phyloP scores from a whole-genome alignment of 2,329 filamentous ascomycete genomes.

The Neonectria magnoliae region DNA sequence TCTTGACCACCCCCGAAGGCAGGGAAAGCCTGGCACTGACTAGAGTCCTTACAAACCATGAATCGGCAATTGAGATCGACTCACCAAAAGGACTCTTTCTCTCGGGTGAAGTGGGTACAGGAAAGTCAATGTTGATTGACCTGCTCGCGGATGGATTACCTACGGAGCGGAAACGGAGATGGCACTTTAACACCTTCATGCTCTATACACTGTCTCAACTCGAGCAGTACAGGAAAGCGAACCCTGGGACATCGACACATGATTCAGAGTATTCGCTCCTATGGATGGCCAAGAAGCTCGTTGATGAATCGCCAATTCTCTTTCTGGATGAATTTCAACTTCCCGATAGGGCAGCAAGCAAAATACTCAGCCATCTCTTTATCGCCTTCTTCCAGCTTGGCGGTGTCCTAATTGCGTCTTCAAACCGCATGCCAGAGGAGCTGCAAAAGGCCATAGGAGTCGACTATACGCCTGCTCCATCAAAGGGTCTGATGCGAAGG shows the following conservation, averaged over 20 bases:
- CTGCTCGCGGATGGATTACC: conserved; percentile 82
- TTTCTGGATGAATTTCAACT: conserved; percentile 88
- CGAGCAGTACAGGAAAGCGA: conserved; percentile 67
- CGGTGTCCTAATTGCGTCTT: conserved; percentile 81
- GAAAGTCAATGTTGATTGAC: conserved; percentile 87
- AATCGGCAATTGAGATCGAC: conserved; percentile 75
- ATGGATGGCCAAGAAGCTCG: conserved; percentile 79
- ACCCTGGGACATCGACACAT: conserved; percentile 27
- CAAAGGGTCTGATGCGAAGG: conserved; percentile 61
- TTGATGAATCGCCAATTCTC: conserved; percentile 78
- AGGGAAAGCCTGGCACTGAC: conserved; percentile 73
- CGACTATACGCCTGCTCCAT: conserved; percentile 69
- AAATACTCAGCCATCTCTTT: conserved; percentile 82
- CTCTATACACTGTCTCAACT: conserved; percentile 78
- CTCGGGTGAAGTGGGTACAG: conserved; percentile 83
- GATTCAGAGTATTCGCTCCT: conserved; percentile 71
- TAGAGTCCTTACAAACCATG: conserved; percentile 73
- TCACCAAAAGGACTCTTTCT: conserved; percentile 80
- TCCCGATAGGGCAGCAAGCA: conserved; percentile 79
- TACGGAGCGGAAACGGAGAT: conserved; percentile 75
- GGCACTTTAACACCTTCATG: conserved; percentile 92
- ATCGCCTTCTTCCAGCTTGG: conserved; percentile 85
- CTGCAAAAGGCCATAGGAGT: conserved; percentile 78
- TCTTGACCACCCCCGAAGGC: conserved; percentile 66
- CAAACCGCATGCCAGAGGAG: conserved; percentile 86